These are phyloP conservation scores for Xylaria sp. DNA, from an alignment of 2,329 filamentous ascomycete genomes.

Conservation along the genomic window DNA sequence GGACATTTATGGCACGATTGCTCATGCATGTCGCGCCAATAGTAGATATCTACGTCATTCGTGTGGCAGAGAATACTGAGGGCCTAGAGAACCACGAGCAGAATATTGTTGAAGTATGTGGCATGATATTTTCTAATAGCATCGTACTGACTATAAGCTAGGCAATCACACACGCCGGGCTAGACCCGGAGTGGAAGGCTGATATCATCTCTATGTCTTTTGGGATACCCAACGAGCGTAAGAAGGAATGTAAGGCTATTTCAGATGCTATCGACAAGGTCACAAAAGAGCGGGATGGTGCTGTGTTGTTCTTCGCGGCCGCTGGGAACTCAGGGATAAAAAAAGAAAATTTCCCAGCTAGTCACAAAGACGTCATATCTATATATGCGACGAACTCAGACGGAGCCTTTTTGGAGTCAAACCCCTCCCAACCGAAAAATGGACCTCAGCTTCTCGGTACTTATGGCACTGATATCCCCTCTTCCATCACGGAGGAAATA, in stretches of 20 bases:
- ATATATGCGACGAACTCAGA: constrained; percentile 18
- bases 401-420: constrained; percentile 13
- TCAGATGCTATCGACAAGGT: constrained; percentile 11
- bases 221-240: constrained; percentile 9
- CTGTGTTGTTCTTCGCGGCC: constrained; percentile 15
- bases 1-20: constrained; percentile 22
- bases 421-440: neutral
- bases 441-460: constrained; percentile 13
- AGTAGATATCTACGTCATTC: constrained; percentile 10
- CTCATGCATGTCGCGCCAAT: constrained; percentile 18
- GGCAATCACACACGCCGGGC: constrained; percentile 16
- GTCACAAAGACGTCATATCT: constrained; percentile 16
- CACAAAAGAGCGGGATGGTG: constrained; percentile 7
- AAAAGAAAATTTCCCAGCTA: constrained; percentile 19
- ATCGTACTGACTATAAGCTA: constrained; percentile 15
- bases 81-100: constrained; percentile 12
- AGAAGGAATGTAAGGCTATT: constrained; percentile 5
- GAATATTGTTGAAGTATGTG: constrained; percentile 14
- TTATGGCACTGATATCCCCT: constrained; percentile 12
- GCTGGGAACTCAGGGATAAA: constrained; percentile 17
- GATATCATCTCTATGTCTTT: constrained; percentile 29
- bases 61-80: constrained; percentile 12
- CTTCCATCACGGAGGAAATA: constrained; percentile 8
- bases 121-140: constrained; percentile 8
- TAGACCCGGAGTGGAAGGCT: constrained; percentile 14